phyloP scores from a whole-genome alignment of 768 basidiomycete species.

The Pleurotus salmoneostramineus region DNA sequence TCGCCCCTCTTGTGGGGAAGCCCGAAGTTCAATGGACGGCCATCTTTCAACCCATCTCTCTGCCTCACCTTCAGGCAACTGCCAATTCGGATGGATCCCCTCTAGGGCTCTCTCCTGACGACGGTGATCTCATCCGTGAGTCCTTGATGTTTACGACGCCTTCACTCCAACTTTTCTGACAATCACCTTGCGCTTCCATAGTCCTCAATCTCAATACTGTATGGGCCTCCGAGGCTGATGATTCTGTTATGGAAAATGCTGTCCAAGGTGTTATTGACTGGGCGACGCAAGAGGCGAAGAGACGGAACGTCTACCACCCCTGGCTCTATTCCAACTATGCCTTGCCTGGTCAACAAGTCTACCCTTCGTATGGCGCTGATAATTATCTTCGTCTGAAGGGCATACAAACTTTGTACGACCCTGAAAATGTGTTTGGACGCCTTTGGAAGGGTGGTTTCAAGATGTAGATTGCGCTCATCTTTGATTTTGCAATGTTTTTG shows the following conservation, averaged over 20 bases:
- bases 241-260: background rate
- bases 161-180: background rate
- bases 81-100: conserved; percentile 7
- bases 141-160: background rate
- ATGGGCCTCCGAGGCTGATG: conserved; percentile 11
- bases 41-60: background rate
- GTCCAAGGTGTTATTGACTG: conserved; percentile 5
- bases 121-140: conserved; percentile 10
- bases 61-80: conserved; percentile 1
- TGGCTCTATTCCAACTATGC: conserved; percentile 11
- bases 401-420: background rate
- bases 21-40: conserved; percentile 1
- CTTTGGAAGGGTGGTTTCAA: background rate
- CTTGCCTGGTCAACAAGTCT: conserved; percentile 3
- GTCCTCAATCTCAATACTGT: conserved; percentile 2
- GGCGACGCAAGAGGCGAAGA: conserved; percentile 3
- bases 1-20: conserved; percentile 1
- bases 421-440: background rate
- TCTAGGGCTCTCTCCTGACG: conserved; percentile 2
- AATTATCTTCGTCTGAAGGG: background rate
- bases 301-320: background rate
- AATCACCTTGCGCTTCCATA: too few species aligned
- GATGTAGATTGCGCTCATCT: background rate
- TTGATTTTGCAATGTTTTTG: background rate
- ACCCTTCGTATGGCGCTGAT: conserved; percentile 2